These are phyloP conservation scores for Penicillium daleae DNA, from an alignment of 495 filamentous ascomycete species.

Conservation along the genomic window DNA sequence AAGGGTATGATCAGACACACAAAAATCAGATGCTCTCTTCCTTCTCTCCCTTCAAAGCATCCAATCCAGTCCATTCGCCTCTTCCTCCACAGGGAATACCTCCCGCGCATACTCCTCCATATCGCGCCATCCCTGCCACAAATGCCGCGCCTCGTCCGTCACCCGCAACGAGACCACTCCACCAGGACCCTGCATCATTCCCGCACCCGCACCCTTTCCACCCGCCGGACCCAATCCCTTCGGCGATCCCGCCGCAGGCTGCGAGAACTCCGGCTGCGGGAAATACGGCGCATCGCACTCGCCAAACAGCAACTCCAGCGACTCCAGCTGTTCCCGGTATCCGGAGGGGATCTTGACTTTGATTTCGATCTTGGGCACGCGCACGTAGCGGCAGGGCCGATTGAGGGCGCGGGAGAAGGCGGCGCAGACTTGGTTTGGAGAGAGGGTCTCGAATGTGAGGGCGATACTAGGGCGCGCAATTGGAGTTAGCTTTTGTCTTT, in stretches of 20 bases:
- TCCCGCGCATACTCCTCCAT: conserved; percentile 96
- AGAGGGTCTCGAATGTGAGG: conserved; percentile 88
- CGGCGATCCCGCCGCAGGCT: conserved; percentile 48
- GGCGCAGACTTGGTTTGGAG: conserved; percentile 77
- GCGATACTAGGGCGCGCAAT: conserved; percentile 64
- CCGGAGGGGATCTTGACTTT: conserved; percentile 84
- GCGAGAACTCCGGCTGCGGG: conserved; percentile 53
- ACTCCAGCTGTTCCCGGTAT: conserved; percentile 87
- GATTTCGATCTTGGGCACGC: conserved; percentile 74
- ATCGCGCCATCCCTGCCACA: conserved; percentile 91
- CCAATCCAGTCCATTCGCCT: conserved; percentile 90
- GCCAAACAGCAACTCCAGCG: conserved; percentile 65
- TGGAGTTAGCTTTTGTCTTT: background rate
- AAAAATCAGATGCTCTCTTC: background rate
- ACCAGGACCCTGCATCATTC: conserved; percentile 62
- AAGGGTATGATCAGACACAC: conserved; percentile 1
- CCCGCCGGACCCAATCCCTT: conserved; percentile 61
- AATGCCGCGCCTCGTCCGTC: conserved; percentile 70
- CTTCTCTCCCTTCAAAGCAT: conserved; percentile 61
- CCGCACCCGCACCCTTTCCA: conserved; percentile 63
- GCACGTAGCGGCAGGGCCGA: conserved; percentile 75
- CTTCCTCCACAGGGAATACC: conserved; percentile 92
- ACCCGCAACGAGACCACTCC: conserved; percentile 55
- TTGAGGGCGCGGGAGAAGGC: conserved; percentile 78
- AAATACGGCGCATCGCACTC: conserved; percentile 68